Percentiles rank a stretch among this genome's conserved stretches.
Evolutionary conservation across 257 asterid genomes (phyloP).

Genomic region (Thymus quinquecostatus): DNA sequence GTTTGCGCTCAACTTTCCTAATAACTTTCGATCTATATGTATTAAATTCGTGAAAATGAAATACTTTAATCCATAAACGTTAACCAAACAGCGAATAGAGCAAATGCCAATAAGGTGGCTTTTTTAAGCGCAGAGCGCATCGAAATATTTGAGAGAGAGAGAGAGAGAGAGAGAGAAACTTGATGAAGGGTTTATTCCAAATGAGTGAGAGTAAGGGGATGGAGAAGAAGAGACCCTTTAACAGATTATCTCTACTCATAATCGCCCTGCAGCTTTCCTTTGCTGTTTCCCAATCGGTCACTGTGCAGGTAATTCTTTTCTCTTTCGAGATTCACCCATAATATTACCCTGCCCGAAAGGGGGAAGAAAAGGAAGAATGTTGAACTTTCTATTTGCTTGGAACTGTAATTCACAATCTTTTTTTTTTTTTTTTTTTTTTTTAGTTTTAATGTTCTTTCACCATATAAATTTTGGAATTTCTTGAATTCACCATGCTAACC

Average conservation of each 20-base stretch:
- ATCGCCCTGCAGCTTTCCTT: slow-evolving; percentile 33
- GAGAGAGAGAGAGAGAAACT: not conserved
- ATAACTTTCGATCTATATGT: too few species aligned
- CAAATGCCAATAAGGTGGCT: too few species aligned
- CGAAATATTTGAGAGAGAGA: not conserved
- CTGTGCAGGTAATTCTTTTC: slow-evolving; percentile 27
- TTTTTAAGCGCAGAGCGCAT: not conserved
- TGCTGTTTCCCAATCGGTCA: slow-evolving; percentile 32
- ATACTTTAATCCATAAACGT: not conserved
- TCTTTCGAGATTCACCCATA: slow-evolving; percentile 22
- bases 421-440: too few species aligned
- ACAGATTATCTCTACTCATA: slow-evolving; percentile 27
- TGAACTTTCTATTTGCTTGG: slow-evolving; percentile 6
- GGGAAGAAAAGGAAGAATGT: not conserved
- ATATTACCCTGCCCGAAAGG: not conserved
- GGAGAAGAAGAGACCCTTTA: slow-evolving; percentile 32
- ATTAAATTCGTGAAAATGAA: too few species aligned
- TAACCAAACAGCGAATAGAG: not conserved
- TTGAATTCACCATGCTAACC: slow-evolving; percentile 6
- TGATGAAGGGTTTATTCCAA: slow-evolving; percentile 22
- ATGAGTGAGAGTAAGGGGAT: slow-evolving; percentile 30
- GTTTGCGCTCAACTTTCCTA: too few species aligned
- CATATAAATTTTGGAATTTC: slow-evolving; percentile 9
- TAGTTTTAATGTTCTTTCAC: not conserved
- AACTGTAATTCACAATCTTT: not conserved